A percentile compares a stretch with the other conserved stretches of the same genome.
Evolutionary conservation across 2,329 filamentous ascomycete species (phyloP).

Genomic region (Penicillium glabrum): DNA sequence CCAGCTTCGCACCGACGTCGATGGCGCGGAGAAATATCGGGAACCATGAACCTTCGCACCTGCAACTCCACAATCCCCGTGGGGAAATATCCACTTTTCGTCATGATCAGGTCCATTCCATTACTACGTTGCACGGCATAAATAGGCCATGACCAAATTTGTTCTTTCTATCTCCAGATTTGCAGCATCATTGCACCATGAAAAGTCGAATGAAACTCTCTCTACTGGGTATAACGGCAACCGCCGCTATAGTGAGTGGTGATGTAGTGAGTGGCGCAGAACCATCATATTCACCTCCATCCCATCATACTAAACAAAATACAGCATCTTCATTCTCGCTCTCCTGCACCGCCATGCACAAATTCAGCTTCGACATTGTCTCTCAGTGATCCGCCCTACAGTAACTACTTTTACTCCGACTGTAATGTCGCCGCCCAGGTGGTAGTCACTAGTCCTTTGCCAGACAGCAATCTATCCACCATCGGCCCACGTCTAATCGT

Average conservation of each 20-base stretch:
- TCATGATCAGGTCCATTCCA: neutral
- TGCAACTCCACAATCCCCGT: slow-evolving; percentile 6
- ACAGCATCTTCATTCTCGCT: neutral
- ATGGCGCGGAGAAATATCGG: slow-evolving; percentile 16
- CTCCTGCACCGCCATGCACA: slow-evolving; percentile 9
- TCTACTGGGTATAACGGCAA: slow-evolving; percentile 1
- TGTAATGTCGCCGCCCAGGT: slow-evolving; percentile 61
- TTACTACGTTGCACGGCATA: neutral
- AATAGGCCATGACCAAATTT: neutral
- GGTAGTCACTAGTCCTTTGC: slow-evolving; percentile 59
- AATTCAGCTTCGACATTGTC: slow-evolving; percentile 13
- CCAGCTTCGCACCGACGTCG: neutral
- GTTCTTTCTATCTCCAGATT: neutral
- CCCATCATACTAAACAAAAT: neutral
- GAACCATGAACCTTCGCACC: neutral
- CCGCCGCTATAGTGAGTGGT: slow-evolving; percentile 1
- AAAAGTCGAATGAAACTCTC: slow-evolving; percentile 2
- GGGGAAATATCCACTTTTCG: slow-evolving; percentile 9
- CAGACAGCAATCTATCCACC: slow-evolving; percentile 54
- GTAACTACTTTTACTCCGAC: slow-evolving; percentile 67
- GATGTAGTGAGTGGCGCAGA: slow-evolving; percentile 14
- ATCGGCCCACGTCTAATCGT: slow-evolving; percentile 60
- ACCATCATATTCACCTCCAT: neutral
- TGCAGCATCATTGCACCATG: slow-evolving; percentile 2
- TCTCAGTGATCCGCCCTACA: slow-evolving; percentile 56